Base-by-base conservation (phyloP, 768 basidiomycete species). In the Paxillus ammoniavirescens region DNA sequence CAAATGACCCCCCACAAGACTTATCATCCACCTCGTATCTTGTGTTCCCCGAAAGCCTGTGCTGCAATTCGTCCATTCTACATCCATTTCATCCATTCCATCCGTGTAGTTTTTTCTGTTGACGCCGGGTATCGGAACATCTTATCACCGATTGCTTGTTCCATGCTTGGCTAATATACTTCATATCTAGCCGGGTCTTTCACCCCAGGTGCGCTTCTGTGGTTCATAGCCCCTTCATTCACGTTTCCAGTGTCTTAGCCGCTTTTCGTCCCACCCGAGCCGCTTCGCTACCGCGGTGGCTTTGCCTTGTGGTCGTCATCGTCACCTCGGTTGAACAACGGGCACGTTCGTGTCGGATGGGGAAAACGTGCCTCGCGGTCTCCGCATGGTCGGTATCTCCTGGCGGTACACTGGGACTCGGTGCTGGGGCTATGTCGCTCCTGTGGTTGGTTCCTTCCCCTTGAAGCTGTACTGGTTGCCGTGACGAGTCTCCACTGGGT, bases 171-270 rank as follows among this genome's bases (percentile, higher is more conserved):
- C 26, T 8, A 30, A 15, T 18, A 35, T 35, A 7, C 55, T 58
- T 66, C 65, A 55, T 66, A 67, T 67, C 66, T 68, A 67, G n/a
- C 52, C 66, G 66, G 56, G 18, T 21, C 38, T 28, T 49, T 53
- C 54, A 40, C 37, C 54, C 50, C 52, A 49, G 17, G 54, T 42
- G 26, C 18, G 40, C 41, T 56, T 14, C 51, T 26, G 37, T 43
- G 2, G 33, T 48, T 26, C 33, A 33, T 35, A 26, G 26, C 26
- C 26, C 26, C 26, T 26, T 26, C 26, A 26, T 26, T 26, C 26
- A 26, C 26, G 3, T 26, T 26, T 26, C 3, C 26, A 6, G 26
- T 50, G 45, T 57, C 56, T 35, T 54, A 59, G 28, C 13, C 55
- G 60, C 47, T 59, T 56, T 49, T 49, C 28, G 12, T 15, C 26